These are phyloP conservation scores for Populus hybrid DNA, from an alignment of 441 rosid species.

Conservation along the genomic window DNA sequence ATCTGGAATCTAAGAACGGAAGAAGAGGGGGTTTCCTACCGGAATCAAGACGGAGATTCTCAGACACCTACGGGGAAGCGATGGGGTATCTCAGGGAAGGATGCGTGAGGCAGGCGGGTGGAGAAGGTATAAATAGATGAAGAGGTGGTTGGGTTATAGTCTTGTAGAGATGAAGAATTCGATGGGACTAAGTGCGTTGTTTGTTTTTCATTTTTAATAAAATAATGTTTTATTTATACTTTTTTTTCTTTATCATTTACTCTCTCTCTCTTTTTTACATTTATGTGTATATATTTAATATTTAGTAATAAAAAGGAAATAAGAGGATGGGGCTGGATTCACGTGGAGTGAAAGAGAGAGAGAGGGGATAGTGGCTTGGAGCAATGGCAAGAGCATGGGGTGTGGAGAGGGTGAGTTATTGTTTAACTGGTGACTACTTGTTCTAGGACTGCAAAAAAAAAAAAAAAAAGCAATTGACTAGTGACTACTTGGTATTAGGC, in stretches of 20 bases:
- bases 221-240: background rate
- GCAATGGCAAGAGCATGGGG: conserved; percentile 1
- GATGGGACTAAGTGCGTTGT: no score
- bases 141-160: background rate
- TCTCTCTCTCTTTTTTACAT: no score
- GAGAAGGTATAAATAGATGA: background rate
- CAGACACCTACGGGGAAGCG: no score
- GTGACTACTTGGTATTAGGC: no score
- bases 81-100: background rate
- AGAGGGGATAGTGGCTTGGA: background rate
- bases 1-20: background rate
- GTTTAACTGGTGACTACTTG: no score
- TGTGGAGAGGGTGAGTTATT: background rate
- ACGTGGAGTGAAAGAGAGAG: conserved; percentile 7
- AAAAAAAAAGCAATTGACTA: no score
- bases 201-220: no score
- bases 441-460: no score
- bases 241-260: background rate
- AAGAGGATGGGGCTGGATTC: conserved; percentile 1
- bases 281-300: background rate
- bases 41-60: background rate
- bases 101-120: background rate
- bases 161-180: background rate
- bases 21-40: background rate
- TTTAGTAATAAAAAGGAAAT: background rate